Evolutionary conservation across 2,329 filamentous ascomycete species (phyloP).

Genomic region (Neoarthrinium moseri): DNA sequence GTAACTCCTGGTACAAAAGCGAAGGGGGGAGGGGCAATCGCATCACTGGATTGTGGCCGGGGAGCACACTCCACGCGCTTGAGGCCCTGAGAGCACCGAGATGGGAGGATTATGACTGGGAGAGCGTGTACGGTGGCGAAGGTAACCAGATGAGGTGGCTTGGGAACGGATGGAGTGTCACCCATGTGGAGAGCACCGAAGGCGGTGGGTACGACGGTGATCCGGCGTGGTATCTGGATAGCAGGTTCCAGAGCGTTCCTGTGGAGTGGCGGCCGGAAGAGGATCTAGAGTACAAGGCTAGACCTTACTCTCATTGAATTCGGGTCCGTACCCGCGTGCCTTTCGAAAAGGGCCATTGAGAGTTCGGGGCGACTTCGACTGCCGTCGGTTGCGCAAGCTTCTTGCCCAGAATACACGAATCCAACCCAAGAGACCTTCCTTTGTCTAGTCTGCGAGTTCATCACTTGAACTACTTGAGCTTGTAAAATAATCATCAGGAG

Average conservation of each 20-base stretch:
- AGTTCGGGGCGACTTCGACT: no score
- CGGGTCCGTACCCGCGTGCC: no score
- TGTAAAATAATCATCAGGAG: no score
- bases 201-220: conserved; percentile 22
- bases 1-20: conserved; percentile 54
- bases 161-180: conserved; percentile 40
- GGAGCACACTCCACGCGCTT: conserved; percentile 41
- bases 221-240: conserved; percentile 31
- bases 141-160: conserved; percentile 39
- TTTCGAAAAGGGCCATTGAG: no score
- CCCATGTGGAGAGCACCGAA: conserved; percentile 30
- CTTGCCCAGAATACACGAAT: background rate
- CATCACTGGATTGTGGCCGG: conserved; percentile 44
- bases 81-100: conserved; percentile 39
- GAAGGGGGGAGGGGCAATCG: conserved; percentile 36
- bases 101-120: conserved; percentile 46
- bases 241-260: conserved; percentile 23
- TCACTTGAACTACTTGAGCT: no score
- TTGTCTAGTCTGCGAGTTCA: no score
- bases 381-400: no score
- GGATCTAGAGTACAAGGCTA: conserved; percentile 22
- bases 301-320: conserved; percentile 24
- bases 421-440: background rate
- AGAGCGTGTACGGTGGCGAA: conserved; percentile 23
- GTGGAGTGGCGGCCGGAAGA: conserved; percentile 23